phyloP scores from a whole-genome alignment of 2,329 filamentous ascomycete species.

The Scytalidium sp. region DNA sequence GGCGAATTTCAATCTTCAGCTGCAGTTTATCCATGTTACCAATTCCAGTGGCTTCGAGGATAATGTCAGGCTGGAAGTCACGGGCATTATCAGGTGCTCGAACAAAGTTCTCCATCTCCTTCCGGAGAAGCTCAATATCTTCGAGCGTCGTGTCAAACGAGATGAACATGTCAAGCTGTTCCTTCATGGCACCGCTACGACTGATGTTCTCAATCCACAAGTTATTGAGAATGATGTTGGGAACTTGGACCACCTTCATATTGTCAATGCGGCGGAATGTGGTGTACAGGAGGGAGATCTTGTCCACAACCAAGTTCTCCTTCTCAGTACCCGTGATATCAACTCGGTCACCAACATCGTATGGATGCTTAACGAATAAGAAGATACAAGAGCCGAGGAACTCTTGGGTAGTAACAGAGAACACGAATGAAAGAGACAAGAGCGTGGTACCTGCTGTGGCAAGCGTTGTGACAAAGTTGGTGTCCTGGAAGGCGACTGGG shows the following conservation, averaged over 20 bases:
- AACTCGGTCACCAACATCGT: conserved; percentile 91
- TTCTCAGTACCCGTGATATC: conserved; percentile 62
- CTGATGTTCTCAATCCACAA: conserved; percentile 95
- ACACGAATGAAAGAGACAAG: conserved; percentile 94
- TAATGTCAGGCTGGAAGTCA: conserved; percentile 85
- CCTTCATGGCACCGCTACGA: conserved; percentile 90
- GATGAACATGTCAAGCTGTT: conserved; percentile 70
- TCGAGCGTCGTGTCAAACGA: conserved; percentile 86
- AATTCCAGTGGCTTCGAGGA: conserved; percentile 74
- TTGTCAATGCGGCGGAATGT: conserved; percentile 83
- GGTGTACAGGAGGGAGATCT: conserved; percentile 90
- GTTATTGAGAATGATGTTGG: conserved; percentile 88
- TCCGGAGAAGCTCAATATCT: conserved; percentile 79
- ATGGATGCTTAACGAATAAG: conserved; percentile 97
- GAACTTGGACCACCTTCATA: conserved; percentile 73
- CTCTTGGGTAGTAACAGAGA: conserved; percentile 87
- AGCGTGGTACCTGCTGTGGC: conserved; percentile 89
- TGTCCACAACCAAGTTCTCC: conserved; percentile 77
- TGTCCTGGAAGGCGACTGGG: conserved; percentile 80
- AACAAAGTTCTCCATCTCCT: conserved; percentile 85
- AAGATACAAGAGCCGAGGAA: conserved; percentile 98
- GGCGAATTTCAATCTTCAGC: conserved; percentile 78
- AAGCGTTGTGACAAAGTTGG: conserved; percentile 78
- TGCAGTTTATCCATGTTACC: conserved; percentile 85
- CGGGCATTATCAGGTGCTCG: conserved; percentile 78